Evolutionary conservation across 768 basidiomycete species (phyloP), one percentile per base, ranked within the genome.

Genomic region (Agrocybe chaxingu): DNA sequence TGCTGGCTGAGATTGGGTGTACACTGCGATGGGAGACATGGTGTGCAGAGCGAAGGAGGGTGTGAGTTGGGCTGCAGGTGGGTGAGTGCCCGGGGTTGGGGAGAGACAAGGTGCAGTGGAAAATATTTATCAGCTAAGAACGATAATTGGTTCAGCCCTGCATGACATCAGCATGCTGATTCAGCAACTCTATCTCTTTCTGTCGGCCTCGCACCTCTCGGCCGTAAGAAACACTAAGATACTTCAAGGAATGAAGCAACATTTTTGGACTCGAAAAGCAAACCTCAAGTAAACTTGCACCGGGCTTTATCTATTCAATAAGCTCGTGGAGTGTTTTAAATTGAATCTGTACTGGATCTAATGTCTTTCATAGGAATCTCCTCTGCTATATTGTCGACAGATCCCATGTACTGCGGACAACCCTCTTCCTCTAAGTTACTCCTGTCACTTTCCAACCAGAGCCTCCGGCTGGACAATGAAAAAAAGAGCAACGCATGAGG

Each of bases 1-100:
- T 10, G 56, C 9, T 40, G 50, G 57, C 63, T 57, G 51, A 58
- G 57, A 47, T 60, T 45, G 57, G 50, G 55, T 47, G 58, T 70
- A 74, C 41, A 82, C 73, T 37, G 85, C 84, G 35, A 78, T 77
- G 36, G 87, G 84, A 42, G 84, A 74, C 86, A 89, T 89, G 50
- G 52, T 50, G 45, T 43, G 50, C 24, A 13, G 42, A 46, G 50
- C 18, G 36, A 34, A 42, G 36, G 48, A 42, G 44, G 16, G 43
- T 30, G 47, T 48, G 47, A 12, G 47, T 48, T 29, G 30, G 12
- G 12, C 13, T 30, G 19, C 48, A 39, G 29, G 31, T 48, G 47
- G 41, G 39, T 40, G 24, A 29, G 44, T 47, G 45, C 43, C 42
- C 43, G 47, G 36, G 45, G 42, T 36, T 32, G 47, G 53, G 32